Conservation (phyloP, 257 asterid species). For the Solanum dulcamara region DNA sequence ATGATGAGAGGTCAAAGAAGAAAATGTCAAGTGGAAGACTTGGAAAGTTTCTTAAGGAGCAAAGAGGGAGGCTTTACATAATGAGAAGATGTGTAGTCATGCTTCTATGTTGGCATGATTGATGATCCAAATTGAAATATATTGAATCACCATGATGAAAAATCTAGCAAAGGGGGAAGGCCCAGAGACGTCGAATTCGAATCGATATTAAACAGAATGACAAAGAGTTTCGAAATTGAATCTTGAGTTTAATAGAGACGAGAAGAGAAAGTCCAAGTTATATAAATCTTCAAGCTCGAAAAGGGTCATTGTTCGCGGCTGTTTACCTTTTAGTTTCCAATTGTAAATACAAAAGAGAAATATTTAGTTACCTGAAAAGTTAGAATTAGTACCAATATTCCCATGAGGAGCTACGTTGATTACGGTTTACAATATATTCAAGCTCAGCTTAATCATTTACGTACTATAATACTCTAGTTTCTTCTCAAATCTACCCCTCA, state of each 20-base stretch:
- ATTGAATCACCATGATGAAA: background rate
- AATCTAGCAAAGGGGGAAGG: background rate
- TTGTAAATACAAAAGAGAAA: background rate
- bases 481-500: background rate
- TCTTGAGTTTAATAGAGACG: background rate
- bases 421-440: background rate
- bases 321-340: background rate
- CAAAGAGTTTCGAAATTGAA: background rate
- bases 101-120: slow-evolving; percentile 77
- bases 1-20: slow-evolving; percentile 18
- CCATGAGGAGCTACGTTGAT: background rate
- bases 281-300: background rate
- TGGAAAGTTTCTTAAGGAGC: slow-evolving; percentile 41
- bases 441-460: background rate
- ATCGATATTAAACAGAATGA: background rate
- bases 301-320: background rate
- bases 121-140: background rate
- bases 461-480: background rate
- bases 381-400: background rate
- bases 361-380: background rate
- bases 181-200: background rate
- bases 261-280: background rate
- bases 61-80: slow-evolving; percentile 54
- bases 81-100: slow-evolving; percentile 56
- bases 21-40: slow-evolving; percentile 32